Evolutionary conservation across 768 basidiomycete genomes (phyloP).

Genomic region (Lepiota venenata): DNA sequence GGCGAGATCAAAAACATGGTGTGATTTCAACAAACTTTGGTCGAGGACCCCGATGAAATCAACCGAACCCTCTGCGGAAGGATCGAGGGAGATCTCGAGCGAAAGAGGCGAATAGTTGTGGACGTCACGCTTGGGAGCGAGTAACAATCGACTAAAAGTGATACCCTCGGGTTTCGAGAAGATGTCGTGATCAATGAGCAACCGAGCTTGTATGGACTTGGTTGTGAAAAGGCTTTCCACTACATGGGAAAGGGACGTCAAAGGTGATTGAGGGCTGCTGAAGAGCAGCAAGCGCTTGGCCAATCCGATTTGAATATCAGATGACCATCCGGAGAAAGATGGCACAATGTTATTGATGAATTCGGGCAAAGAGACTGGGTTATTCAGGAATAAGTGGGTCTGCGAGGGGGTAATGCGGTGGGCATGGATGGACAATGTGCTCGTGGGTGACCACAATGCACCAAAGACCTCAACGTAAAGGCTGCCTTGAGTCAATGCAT

Average conservation of each 20-base stretch:
- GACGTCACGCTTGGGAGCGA: slow-evolving; percentile 43
- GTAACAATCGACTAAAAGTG: slow-evolving; percentile 62
- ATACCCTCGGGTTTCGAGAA: slow-evolving; percentile 74
- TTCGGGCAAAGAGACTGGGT: slow-evolving; percentile 38
- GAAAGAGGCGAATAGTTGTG: slow-evolving; percentile 48
- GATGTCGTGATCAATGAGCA: slow-evolving; percentile 68
- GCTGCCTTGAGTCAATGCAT: slow-evolving; percentile 53
- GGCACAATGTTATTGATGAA: slow-evolving; percentile 35
- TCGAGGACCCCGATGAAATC: slow-evolving; percentile 80
- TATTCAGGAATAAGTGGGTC: slow-evolving; percentile 47
- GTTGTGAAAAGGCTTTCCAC: slow-evolving; percentile 58
- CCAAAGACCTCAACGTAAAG: slow-evolving; percentile 75
- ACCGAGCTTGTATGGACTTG: slow-evolving; percentile 51
- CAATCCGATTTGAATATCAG: slow-evolving; percentile 27
- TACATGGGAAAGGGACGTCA: slow-evolving; percentile 52
- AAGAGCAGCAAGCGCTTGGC: slow-evolving; percentile 66
- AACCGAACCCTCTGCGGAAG: slow-evolving; percentile 39
- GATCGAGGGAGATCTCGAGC: slow-evolving; percentile 53
- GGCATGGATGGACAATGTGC: slow-evolving; percentile 41
- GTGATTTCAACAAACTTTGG: slow-evolving; percentile 72
- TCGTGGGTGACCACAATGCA: slow-evolving; percentile 40
- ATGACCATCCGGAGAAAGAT: not conserved
- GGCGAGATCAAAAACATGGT: slow-evolving; percentile 66
- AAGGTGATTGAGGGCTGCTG: slow-evolving; percentile 52
- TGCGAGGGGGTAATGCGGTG: slow-evolving; percentile 59